Conservation (phyloP, 768 basidiomycete species). For the Pulveroboletus sp. region DNA sequence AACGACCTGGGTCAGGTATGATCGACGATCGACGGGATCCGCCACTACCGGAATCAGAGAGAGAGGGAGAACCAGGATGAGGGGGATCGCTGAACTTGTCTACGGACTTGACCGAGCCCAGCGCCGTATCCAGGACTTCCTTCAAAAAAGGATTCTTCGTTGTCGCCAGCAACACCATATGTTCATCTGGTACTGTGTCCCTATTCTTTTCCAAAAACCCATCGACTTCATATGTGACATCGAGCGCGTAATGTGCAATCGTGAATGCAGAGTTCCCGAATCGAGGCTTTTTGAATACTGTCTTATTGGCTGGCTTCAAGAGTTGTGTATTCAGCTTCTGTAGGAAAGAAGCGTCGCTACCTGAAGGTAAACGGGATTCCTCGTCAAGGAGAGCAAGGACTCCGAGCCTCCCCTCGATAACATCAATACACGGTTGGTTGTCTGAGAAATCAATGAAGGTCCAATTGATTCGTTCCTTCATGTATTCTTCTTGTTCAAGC, state of each 20-base stretch:
- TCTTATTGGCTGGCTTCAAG: constrained; percentile 78
- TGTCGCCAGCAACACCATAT: constrained; percentile 80
- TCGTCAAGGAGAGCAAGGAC: constrained; percentile 94
- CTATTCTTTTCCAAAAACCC: constrained; percentile 99
- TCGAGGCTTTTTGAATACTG: constrained; percentile 97
- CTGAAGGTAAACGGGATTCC: constrained; percentile 93
- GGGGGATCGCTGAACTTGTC: constrained; percentile 50
- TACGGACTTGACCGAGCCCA: constrained; percentile 63
- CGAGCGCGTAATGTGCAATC: constrained; percentile 95
- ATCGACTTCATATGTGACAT: constrained; percentile 98
- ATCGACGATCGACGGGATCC: constrained; percentile 79
- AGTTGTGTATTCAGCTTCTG: constrained; percentile 90
- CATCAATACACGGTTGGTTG: constrained; percentile 98
- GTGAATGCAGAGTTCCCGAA: constrained; percentile 98
- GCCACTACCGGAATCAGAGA: constrained; percentile 74
- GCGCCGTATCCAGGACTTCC: constrained; percentile 90
- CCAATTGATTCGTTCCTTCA: constrained; percentile 99
- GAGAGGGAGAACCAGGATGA: constrained; percentile 70
- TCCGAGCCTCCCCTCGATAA: constrained; percentile 96
- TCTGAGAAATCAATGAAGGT: constrained; percentile 99
- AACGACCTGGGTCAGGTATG: constrained; percentile 85
- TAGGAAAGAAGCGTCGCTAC: constrained; percentile 88
- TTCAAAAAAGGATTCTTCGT: constrained; percentile 93
- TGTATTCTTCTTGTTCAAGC: constrained; percentile 98
- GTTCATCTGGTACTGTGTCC: constrained; percentile 98